phyloP scores from a whole-genome alignment of 2,329 filamentous ascomycete species.

The Aspergillus sp. region DNA sequence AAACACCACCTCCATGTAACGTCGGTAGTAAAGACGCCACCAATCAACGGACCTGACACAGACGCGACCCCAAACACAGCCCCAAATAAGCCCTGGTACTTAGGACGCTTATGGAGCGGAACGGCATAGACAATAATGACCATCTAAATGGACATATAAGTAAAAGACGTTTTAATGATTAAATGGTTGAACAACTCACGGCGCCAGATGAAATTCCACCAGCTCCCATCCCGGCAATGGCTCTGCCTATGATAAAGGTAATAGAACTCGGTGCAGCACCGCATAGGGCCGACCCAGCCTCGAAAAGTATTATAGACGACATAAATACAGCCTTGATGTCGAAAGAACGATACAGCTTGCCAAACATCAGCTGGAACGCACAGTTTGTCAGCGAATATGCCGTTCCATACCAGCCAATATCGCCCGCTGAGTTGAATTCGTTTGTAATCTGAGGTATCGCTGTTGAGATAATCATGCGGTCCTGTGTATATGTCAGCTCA shows the following conservation, averaged over 20 bases:
- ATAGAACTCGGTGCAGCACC: constrained; percentile 37
- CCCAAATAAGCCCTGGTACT: constrained; percentile 48
- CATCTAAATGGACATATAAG: neutral
- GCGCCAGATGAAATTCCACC: constrained; percentile 39
- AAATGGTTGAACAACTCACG: constrained; percentile 30
- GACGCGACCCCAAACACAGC: constrained; percentile 60
- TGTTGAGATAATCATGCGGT: constrained; percentile 46
- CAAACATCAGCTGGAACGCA: constrained; percentile 42
- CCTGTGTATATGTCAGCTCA: constrained; percentile 9
- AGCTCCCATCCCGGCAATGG: constrained; percentile 39
- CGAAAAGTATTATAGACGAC: constrained; percentile 38
- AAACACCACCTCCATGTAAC: constrained; percentile 21
- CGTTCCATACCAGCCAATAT: constrained; percentile 13
- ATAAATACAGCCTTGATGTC: constrained; percentile 41
- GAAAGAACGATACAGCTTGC: constrained; percentile 41
- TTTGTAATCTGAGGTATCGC: constrained; percentile 41
- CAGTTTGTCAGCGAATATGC: constrained; percentile 14
- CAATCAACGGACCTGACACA: constrained; percentile 25
- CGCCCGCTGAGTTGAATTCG: neutral
- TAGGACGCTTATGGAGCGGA: constrained; percentile 56
- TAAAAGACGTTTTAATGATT: neutral
- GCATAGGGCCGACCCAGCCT: constrained; percentile 42
- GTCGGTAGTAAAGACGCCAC: constrained; percentile 14
- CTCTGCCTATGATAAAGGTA: constrained; percentile 40
- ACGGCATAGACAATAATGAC: constrained; percentile 33